Evolutionary conservation across 176 grass and related monocot species (phyloP), one percentile per base, ranked within the genome.

Genomic region (Urochloa ruziziensis): DNA sequence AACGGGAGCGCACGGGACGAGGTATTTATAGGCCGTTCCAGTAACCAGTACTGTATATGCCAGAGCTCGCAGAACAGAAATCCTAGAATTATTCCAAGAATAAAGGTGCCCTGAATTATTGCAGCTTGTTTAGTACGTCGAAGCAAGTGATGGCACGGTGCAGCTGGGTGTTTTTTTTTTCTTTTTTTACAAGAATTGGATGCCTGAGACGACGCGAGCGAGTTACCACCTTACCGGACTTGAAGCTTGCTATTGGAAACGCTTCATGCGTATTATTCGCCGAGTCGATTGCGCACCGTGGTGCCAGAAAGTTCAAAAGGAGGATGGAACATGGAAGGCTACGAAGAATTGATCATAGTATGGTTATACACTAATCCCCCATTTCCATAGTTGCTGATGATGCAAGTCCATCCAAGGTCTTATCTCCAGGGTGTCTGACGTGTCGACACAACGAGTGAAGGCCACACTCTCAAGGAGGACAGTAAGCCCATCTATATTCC

Each of bases 51-150:
- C 12, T 48, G 16, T 18, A 46, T 13, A 5, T 75, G 29, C n/a
- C 18, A 77, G 23, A 54, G 58, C 52, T n/a, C 17, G 16, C 70
- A 67, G 30, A 82, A 84, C 87, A 51, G 56, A 60, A 72, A 86
- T 78, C 81, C 40, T 53, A 34, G 61, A 84, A 74, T 47, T 69
- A 75, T 65, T 43, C 82, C 62, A 58, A 75, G 94, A 96, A 96
- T 90, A 96, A 93, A 93, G 90, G 74, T 48, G 19, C 6, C 78
- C 37, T 88, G 89, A 86, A 94, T 97, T 90, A 97, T 97, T 97
- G 82, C 67, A 62, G 86, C 61, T 85, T 94, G 83, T 89, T 73
- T 71, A 72, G 85, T 30, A 66, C 70, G 73, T 83, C 80, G 66
- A 80, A 75, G 78, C 67, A 62, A 93, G 64, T 73, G 89, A 78